A percentile compares a stretch with the other conserved stretches of the same genome.
phyloP scores from a whole-genome alignment of 768 basidiomycete genomes.

The Candolleomyces eurysporus region DNA sequence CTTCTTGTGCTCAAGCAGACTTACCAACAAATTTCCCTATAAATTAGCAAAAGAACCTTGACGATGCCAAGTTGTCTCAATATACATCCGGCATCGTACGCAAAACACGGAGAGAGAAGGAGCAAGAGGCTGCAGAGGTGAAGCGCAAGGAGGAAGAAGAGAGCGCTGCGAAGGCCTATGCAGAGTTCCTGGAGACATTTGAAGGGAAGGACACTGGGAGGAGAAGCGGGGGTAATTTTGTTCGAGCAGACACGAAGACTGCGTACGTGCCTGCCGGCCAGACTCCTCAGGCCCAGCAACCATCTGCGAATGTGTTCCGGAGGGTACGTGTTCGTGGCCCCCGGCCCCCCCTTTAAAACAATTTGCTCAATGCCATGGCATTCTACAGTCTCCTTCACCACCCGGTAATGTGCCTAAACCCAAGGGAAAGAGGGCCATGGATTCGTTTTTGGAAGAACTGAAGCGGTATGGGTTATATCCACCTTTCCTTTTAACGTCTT shows the following conservation, averaged over 20 bases:
- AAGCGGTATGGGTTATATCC: slow-evolving; percentile 58
- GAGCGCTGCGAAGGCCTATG: slow-evolving; percentile 73
- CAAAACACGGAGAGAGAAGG: slow-evolving; percentile 90
- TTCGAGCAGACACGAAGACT: slow-evolving; percentile 58
- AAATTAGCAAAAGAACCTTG: slow-evolving; percentile 79
- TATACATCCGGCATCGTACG: slow-evolving; percentile 83
- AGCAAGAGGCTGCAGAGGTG: slow-evolving; percentile 88
- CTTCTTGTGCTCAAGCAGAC: slow-evolving; percentile 51
- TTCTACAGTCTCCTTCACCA: slow-evolving; percentile 58
- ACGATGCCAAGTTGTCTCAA: slow-evolving; percentile 81
- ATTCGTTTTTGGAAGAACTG: slow-evolving; percentile 93
- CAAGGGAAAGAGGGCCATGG: slow-evolving; percentile 96
- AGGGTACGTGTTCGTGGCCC: slow-evolving; percentile 11
- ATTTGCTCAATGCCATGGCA: neutral
- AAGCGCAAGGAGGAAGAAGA: slow-evolving; percentile 85
- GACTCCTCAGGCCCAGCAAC: neutral
- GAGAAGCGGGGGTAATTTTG: slow-evolving; percentile 51
- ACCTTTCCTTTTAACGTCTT: neutral
- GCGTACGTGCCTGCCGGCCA: slow-evolving; percentile 39
- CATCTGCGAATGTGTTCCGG: slow-evolving; percentile 6
- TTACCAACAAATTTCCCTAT: slow-evolving; percentile 54
- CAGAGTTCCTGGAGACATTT: slow-evolving; percentile 83
- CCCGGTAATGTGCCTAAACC: slow-evolving; percentile 57
- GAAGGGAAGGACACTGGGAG: slow-evolving; percentile 63
- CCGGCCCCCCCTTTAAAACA: neutral